These are phyloP conservation scores for Ceratocystis ficicola DNA, from an alignment of 2,329 filamentous ascomycete genomes.

Conservation along the genomic window DNA sequence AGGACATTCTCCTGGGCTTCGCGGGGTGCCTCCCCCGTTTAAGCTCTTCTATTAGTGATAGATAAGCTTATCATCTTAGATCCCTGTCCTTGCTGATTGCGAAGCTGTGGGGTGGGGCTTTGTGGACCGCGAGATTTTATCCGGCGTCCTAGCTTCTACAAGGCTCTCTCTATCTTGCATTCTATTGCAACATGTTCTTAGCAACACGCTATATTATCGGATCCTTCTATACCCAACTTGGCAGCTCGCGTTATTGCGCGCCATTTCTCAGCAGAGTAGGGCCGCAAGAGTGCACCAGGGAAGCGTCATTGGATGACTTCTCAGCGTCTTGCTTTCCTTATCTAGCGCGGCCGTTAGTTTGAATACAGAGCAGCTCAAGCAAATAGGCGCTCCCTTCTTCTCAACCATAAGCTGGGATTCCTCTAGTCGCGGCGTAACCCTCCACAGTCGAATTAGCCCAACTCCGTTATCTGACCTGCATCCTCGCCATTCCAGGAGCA, in stretches of 20 bases:
- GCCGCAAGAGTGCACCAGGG: no score
- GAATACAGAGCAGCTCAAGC: background rate
- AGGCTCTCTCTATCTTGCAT: background rate
- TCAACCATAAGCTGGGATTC: constrained; percentile 1
- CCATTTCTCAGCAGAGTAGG: background rate
- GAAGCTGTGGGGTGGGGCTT: background rate
- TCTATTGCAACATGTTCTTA: background rate
- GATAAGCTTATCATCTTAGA: constrained; percentile 12
- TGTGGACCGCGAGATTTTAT: constrained; percentile 8
- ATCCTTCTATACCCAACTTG: background rate
- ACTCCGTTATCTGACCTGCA: background rate
- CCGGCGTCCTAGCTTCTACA: background rate
- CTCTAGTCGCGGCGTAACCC: background rate
- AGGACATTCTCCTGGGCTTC: background rate
- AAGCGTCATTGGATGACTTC: background rate
- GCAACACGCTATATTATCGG: background rate
- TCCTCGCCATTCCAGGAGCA: background rate
- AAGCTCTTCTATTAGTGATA: background rate
- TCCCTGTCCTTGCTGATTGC: background rate
- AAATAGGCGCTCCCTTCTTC: background rate
- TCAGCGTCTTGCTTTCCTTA: background rate
- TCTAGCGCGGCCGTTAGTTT: background rate
- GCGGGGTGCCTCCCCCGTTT: constrained; percentile 6
- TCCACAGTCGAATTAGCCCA: background rate
- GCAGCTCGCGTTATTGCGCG: background rate